phyloP scores from a whole-genome alignment of 805 yeast species.

The Ogataea degrootiae region DNA sequence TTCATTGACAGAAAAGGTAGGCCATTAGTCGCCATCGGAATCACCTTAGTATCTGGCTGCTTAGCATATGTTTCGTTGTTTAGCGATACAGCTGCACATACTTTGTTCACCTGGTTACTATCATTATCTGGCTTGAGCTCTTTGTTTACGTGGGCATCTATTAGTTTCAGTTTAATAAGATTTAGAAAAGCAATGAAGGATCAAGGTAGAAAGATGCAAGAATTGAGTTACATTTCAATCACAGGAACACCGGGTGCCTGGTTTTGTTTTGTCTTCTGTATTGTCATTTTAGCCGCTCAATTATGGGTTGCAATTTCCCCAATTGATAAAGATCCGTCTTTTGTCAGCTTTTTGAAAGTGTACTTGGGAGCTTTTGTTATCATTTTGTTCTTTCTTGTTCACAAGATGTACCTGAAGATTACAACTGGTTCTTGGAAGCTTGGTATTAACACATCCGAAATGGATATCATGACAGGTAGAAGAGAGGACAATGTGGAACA shows the following conservation, averaged over 20 bases:
- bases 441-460: slow-evolving; percentile 12
- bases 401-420: slow-evolving; percentile 29
- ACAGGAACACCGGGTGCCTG: slow-evolving; percentile 40
- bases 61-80: slow-evolving; percentile 43
- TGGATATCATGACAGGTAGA: slow-evolving; percentile 22
- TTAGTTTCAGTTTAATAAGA: slow-evolving; percentile 38
- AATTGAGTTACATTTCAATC: slow-evolving; percentile 38
- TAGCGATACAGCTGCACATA: slow-evolving; percentile 31
- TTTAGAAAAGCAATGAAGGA: slow-evolving; percentile 41
- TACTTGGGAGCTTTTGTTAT: slow-evolving; percentile 45
- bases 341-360: slow-evolving; percentile 37
- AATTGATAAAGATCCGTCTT: slow-evolving; percentile 26
- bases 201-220: slow-evolving; percentile 37
- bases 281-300: slow-evolving; percentile 38
- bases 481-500: slow-evolving; percentile 14
- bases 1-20: slow-evolving; percentile 48
- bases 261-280: slow-evolving; percentile 32
- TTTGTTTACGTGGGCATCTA: slow-evolving; percentile 47
- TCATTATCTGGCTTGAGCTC: slow-evolving; percentile 46
- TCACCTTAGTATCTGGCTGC: slow-evolving; percentile 38
- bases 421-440: slow-evolving; percentile 8
- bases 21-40: slow-evolving; percentile 40
- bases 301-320: slow-evolving; percentile 47
- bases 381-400: slow-evolving; percentile 37
- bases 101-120: slow-evolving; percentile 44